These are phyloP conservation scores for Crithidia fasciculata DNA, from an alignment of 208 protist genomes.

Conservation along the genomic window DNA sequence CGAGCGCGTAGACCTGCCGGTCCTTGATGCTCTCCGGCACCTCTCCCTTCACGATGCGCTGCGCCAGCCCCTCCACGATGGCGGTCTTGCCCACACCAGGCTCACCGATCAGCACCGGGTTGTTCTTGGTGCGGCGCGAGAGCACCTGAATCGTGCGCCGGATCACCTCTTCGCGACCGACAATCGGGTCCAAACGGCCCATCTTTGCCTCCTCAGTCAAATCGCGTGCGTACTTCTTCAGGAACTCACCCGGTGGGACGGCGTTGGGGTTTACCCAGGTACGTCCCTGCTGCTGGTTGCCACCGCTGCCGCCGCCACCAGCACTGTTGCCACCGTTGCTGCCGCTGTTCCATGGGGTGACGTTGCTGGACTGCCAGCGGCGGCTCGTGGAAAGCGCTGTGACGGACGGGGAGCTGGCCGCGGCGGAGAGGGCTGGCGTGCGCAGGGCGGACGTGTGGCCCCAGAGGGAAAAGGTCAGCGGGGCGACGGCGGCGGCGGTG, in stretches of 20 bases:
- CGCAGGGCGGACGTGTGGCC: not conserved
- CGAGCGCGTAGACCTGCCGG: constrained; percentile 93
- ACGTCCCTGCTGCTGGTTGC: constrained; percentile 69
- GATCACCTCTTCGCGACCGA: constrained; percentile 99
- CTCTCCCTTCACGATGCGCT: constrained; percentile 93
- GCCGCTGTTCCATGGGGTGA: constrained; percentile 62
- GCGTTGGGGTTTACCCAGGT: constrained; percentile 90
- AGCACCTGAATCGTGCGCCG: constrained; percentile 97
- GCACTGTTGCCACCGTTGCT: constrained; percentile 16
- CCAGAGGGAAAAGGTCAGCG: not conserved
- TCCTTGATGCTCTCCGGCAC: constrained; percentile 91
- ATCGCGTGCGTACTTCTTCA: constrained; percentile 97
- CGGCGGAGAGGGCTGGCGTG: not conserved
- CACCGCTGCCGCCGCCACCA: constrained; percentile 22
- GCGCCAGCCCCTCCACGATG: constrained; percentile 93
- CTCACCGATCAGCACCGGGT: constrained; percentile 98
- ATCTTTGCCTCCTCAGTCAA: constrained; percentile 92
- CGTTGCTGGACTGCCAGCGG: constrained; percentile 31
- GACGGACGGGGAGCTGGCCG: not conserved
- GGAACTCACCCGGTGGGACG: constrained; percentile 85
- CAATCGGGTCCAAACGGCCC: constrained; percentile 98
- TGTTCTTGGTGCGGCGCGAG: constrained; percentile 99
- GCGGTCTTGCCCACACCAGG: constrained; percentile 94
- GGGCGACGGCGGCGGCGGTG: not conserved
- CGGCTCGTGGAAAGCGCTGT: not conserved